Conservation (phyloP, 257 asterid genomes). For the Solanum okadae region DNA sequence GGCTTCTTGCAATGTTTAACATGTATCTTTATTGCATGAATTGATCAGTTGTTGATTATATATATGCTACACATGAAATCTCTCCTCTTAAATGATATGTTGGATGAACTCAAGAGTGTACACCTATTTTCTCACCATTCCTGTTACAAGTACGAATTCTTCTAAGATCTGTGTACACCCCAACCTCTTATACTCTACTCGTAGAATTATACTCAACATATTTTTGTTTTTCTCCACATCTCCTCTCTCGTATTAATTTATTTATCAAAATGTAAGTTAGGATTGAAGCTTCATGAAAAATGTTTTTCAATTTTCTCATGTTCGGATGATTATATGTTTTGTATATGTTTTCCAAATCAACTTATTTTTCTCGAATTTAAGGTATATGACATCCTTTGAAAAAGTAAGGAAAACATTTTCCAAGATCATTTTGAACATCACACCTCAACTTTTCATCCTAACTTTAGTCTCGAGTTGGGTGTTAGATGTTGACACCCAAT, state of each 20-base stretch:
- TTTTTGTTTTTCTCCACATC: not conserved
- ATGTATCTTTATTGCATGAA: not conserved
- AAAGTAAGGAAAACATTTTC: too few species aligned
- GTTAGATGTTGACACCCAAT: too few species aligned
- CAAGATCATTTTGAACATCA: too few species aligned
- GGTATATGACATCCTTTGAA: too few species aligned
- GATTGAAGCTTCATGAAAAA: not conserved
- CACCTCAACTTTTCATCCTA: too few species aligned
- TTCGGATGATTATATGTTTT: too few species aligned
- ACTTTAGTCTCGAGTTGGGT: too few species aligned
- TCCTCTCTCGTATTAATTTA: not conserved
- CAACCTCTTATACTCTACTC: not conserved
- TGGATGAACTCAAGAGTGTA: not conserved
- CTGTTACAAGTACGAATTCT: not conserved
- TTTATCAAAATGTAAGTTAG: not conserved
- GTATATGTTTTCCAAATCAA: too few species aligned
- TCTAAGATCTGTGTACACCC: not conserved
- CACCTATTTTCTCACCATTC: not conserved
- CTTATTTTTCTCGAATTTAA: too few species aligned
- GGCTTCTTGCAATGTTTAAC: not conserved
- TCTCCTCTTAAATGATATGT: not conserved
- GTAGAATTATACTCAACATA: too few species aligned
- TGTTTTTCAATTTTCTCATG: too few species aligned
- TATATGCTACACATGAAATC: not conserved
- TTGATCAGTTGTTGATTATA: too few species aligned